A percentile compares a stretch with the other conserved stretches of the same genome.
Conservation (phyloP, 768 basidiomycete species). For the Collybia sordida region DNA sequence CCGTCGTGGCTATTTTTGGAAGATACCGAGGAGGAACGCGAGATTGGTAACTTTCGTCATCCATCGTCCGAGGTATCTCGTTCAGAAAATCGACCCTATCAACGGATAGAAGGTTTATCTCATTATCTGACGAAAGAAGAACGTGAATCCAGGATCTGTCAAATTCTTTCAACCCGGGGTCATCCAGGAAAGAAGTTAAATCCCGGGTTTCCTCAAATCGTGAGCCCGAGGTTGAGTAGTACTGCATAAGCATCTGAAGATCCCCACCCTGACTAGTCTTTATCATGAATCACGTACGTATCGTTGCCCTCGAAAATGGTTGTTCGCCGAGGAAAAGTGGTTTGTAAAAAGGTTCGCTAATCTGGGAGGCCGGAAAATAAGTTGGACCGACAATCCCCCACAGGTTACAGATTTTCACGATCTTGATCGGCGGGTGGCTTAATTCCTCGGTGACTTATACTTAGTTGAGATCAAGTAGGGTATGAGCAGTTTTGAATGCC, state of each 20-base stretch:
- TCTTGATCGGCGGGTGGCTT: not conserved
- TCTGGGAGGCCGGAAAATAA: not conserved
- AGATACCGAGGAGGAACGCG: not conserved
- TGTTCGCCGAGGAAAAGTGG: constrained; percentile 1
- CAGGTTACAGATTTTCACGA: not conserved
- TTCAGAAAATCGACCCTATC: not conserved
- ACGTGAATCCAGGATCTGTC: constrained; percentile 4
- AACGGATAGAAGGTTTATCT: constrained; percentile 6
- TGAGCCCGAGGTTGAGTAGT: constrained; percentile 11
- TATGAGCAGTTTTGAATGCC: too few relatives aligned
- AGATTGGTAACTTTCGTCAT: not conserved
- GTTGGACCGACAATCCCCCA: not conserved
- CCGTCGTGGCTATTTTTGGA: too few relatives aligned
- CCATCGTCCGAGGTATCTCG: constrained; percentile 11
- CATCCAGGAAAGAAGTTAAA: constrained; percentile 1
- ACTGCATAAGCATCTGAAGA: constrained; percentile 3
- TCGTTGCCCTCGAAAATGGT: not conserved
- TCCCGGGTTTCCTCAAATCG: constrained; percentile 9
- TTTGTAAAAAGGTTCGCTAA: not conserved
- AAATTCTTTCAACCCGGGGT: constrained; percentile 8
- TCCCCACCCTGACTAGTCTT: constrained; percentile 2
- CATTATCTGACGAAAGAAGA: constrained; percentile 5
- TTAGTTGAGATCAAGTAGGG: too few relatives aligned
- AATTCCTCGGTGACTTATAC: not conserved
- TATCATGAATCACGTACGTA: not conserved